Conservation (phyloP, 2,329 filamentous ascomycete species). For the Botrytis porri region DNA sequence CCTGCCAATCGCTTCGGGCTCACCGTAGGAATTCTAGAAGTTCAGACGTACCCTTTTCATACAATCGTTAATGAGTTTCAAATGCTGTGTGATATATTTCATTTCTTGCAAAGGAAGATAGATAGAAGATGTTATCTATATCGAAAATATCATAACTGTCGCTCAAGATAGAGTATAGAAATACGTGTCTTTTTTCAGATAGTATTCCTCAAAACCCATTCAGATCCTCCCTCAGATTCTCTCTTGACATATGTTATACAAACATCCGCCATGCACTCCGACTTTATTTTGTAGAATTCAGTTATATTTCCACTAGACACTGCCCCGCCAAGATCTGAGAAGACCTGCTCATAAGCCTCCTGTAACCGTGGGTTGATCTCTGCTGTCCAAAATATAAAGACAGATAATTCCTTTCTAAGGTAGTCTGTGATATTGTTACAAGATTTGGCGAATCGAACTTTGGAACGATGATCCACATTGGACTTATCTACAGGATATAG, state of each 20-base stretch:
- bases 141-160: too few species aligned
- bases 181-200: too few species aligned
- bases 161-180: too few species aligned
- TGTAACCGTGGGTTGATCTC: background rate
- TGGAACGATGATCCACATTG: background rate
- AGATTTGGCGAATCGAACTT: constrained; percentile 3
- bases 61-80: too few species aligned
- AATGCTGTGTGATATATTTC: too few species aligned
- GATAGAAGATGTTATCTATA: too few species aligned
- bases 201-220: background rate
- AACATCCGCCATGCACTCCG: background rate
- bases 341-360: background rate
- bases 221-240: background rate
- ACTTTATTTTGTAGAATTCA: background rate
- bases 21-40: too few species aligned
- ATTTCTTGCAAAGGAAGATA: too few species aligned
- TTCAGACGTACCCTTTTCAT: too few species aligned
- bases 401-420: background rate
- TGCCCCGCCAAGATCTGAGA: background rate
- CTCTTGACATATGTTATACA: background rate
- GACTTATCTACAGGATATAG: background rate
- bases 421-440: background rate
- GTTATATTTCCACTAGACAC: background rate
- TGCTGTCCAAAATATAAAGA: background rate
- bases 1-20: too few species aligned